phyloP scores from a whole-genome alignment of 2,329 filamentous ascomycete genomes.

The Aureobasidium sp. region DNA sequence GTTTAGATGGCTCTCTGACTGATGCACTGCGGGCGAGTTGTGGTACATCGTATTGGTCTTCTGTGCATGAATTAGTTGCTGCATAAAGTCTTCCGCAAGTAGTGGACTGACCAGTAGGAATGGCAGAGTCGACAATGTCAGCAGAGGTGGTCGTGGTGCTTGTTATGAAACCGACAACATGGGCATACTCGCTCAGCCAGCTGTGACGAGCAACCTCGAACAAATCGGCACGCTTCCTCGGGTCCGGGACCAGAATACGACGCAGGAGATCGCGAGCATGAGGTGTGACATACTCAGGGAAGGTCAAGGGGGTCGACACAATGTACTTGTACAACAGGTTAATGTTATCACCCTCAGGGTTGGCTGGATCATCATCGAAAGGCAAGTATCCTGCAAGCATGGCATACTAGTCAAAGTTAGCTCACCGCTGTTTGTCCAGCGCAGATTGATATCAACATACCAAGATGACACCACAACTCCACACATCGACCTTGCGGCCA shows the following conservation, averaged over 20 bases:
- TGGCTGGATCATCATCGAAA: slow-evolving; percentile 96
- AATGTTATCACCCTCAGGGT: slow-evolving; percentile 98
- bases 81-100: neutral
- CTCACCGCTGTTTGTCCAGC: neutral
- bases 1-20: slow-evolving; percentile 77
- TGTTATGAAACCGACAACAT: slow-evolving; percentile 93
- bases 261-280: slow-evolving; percentile 89
- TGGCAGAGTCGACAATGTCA: slow-evolving; percentile 76
- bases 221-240: slow-evolving; percentile 85
- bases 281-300: slow-evolving; percentile 97
- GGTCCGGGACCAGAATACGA: slow-evolving; percentile 90
- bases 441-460: slow-evolving; percentile 49
- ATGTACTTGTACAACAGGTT: slow-evolving; percentile 99
- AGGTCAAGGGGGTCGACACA: slow-evolving; percentile 90
- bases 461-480: slow-evolving; percentile 98
- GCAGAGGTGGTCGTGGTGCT: slow-evolving; percentile 83
- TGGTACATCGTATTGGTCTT: slow-evolving; percentile 52
- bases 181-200: slow-evolving; percentile 96
- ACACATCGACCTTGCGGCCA: slow-evolving; percentile 94
- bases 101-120: slow-evolving; percentile 45
- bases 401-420: slow-evolving; percentile 63
- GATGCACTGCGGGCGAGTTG: slow-evolving; percentile 78
- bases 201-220: slow-evolving; percentile 97
- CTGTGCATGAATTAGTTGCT: slow-evolving; percentile 23
- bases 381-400: slow-evolving; percentile 97